Evolutionary conservation across 257 asterid genomes (phyloP), one percentile per base, ranked within the genome.

Genomic region (Ligustrum vulgare): DNA sequence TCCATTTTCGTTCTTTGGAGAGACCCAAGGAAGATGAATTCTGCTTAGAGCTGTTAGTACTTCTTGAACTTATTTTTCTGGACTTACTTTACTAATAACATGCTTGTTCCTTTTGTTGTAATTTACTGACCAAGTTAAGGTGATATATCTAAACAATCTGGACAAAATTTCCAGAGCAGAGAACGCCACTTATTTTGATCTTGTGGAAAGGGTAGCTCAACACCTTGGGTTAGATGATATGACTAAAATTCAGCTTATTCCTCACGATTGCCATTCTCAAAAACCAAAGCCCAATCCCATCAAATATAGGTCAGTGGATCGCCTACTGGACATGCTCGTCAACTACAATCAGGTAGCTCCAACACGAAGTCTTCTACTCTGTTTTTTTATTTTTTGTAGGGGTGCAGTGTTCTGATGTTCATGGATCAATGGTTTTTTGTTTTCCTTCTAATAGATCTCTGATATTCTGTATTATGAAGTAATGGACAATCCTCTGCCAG

Each of bases 261-360:
- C 98, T 77, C 99, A 95, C 87, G 93, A 95, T 80, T 95, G 99
- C 84, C 90, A 95, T 74, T 93, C 99, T 22, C 98, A 93, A 85
- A 98, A 91, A 82, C 99, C 99, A 12, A 95, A 95, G 83, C 97
- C 98, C 63, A 89, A 85, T 81, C 96, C 90, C 0, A 87, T 95
- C 74, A 93, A 91, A 84, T 95, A 89, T 72, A 88, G 97, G 81
- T 85, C 96, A 66, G 96, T 95, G 73, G 96, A 93, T 74, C 91
- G 86, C 72, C 86, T 95, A 86, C 69, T 86, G 82, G 97, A 93
- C 78, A 91, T 95, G 99, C 96, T 95, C 78, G 92, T 95, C 72
- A 98, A 95, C 85, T 91, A 93, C 93, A 93, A 93, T 83, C 99
- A 95, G 99, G 99, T 94, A 75, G 43, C 68, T 77, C 54, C 49